Evolutionary conservation across 192 early-diverging fungal genomes (phyloP), one percentile per base, ranked within the genome.

Genomic region (Pilobolus umbonatus): DNA sequence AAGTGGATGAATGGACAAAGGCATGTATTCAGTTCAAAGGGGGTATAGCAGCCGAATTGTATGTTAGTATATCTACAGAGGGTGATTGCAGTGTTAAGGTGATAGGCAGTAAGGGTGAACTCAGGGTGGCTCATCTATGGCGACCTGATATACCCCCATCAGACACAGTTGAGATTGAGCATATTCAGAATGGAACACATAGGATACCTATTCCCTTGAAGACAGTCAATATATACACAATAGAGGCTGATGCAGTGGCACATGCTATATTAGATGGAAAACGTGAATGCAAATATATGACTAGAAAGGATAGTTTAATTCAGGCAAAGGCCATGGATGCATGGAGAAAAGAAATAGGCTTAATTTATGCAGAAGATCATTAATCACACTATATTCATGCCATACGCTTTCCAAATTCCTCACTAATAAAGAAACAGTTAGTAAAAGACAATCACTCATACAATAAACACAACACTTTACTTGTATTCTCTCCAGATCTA

Each of bases 401-500:
- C 2, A 42, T 17, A 17, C 39, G 14, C 39, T 42, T 42, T 15
- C 39, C 39, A 15, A 42, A 42, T 42, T 42, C 39, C 39, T 42
- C 39, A 42, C 39, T 42, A 42, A 12, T 17, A 42, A 40, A 40
- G 19, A 42, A 42, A 42, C 5, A 42, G 5, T 42, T 15, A 42
- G 39, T 42, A 42, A 42, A 12, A 1, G 2, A 42, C 1, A 15
- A 42, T 10, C 19, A 17, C 19, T 35, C 5, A 35, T 35, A 35
- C 5, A 35, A 35, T 8, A 35, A 35, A 12, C 39, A 17, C 19
- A 17, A 17, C 14, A 51, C 71, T 72, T n/a, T 63, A 55, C 60
- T 72, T 72, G 61, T 57, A 72, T 63, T 72, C 65, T 55, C 65
- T 64, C 57, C 65, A 67, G 38, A 67, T 72, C 51, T 67, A 55